Evolutionary conservation across 2,329 filamentous ascomycete genomes (phyloP), one percentile per base, ranked within the genome.

Genomic region (Colletotrichum camelliae): DNA sequence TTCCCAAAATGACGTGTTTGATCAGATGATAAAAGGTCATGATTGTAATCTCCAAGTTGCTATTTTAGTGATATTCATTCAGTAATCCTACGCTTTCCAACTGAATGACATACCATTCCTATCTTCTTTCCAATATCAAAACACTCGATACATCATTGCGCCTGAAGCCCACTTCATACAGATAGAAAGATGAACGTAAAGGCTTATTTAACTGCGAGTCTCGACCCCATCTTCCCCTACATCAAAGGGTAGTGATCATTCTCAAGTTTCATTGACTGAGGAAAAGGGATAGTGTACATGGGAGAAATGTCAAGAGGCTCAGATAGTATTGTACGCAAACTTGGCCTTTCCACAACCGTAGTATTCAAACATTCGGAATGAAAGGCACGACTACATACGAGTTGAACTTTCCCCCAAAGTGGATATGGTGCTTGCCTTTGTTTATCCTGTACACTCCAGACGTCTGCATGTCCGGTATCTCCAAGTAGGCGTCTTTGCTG

Each of bases 231-330:
- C 24, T 24, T 24, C 24, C 24, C 24, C 24, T 24, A 24, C 24
- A 24, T 24, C 2, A 24, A 24, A 24, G 35, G 15, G 35, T 37
- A 6, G 15, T 6, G 16, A 16, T 15, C 29, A 8, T 31, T 31
- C 29, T 39, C 15, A 39, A 4, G 2, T 2, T 9, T 39, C 37
- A 8, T 2, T 8, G 8, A 18, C 37, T 43, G 1, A 43, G 4
- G 8, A n/a, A n/a, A 48, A 0, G n/a, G 12, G 5, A 4, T 1
- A 48, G 39, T 5, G 3, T 48, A 9, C 5, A n/a, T 48, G 39
- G 2, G 12, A 48, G 10, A 43, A 2, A 48, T 4, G 10, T 3
- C n/a, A 9, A 18, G 9, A n/a, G 9, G 39, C 18, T 5, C 10
- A n/a, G 9, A 4, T 2, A 48, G 39, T 12, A 12, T 12, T n/a